Base-by-base conservation (phyloP, 306 rosid species). In the Benincasa hispida region DNA sequence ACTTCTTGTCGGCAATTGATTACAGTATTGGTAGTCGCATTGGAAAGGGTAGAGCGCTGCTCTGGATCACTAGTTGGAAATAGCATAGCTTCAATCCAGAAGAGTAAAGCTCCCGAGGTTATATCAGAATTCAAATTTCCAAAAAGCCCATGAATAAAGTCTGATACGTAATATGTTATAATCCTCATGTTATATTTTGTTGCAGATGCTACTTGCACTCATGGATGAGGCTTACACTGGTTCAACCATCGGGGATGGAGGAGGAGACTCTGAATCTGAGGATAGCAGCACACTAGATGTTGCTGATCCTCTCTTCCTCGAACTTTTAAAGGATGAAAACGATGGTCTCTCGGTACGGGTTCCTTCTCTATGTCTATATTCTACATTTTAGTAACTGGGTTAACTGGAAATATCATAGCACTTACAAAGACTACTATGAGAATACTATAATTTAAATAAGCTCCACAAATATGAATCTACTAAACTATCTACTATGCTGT, bases 221-320 rank as follows among this genome's bases (percentile, higher is more conserved):
- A 94, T 94, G 98, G 98, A 94, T 84, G 98, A 94, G 84, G 98
- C 97, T 58, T 94, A 94, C 83, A 91, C 98, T 24, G 98, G 98
- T 82, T 91, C 96, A 70, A 91, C 93, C 42, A 91, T 94, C 28
- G 98, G 87, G 81, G 96, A 89, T 86, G 96, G 92, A 34, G 97
- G 93, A 48, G 97, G 92, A 78, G 97, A 92, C 84, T 94, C 91
- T 65, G 98, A 90, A 84, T 90, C 88, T 65, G 98, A 91, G 84
- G 96, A 89, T 74, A 91, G 79, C 85, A 84, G 73, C 80, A 82
- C 89, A 41, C 87, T 91, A 28, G 96, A 94, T 81, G 97, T 85
- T 41, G 87, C 87, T 69, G 94, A 89, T 85, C 91, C 98, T 81
- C 79, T 90, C 80, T 91, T 94, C 85, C 95, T 94, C 12, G 97